Conservation (phyloP, 208 protist genomes). For the Acanthamoeba castellanii region DNA sequence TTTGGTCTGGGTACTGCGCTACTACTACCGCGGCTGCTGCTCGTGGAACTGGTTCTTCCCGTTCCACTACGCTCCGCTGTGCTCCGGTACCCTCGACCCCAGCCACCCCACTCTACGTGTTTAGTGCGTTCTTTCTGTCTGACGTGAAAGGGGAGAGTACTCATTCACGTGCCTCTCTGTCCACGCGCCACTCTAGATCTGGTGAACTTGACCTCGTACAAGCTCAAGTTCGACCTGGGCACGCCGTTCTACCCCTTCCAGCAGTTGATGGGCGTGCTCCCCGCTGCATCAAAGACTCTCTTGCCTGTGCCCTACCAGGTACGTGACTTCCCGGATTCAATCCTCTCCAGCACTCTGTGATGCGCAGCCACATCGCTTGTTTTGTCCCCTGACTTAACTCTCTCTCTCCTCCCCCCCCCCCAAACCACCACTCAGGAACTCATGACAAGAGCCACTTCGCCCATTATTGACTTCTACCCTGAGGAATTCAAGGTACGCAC, state of each 20-base stretch:
- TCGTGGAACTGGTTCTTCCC: constrained; percentile 89
- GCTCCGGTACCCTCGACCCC: constrained; percentile 38
- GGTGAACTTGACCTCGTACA: constrained; percentile 31
- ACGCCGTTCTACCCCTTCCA: constrained; percentile 94
- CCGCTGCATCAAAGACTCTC: constrained; percentile 50
- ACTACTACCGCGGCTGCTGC: constrained; percentile 89
- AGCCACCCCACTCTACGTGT: not conserved
- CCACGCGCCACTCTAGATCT: constrained; percentile 85
- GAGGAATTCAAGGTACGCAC: constrained; percentile 95
- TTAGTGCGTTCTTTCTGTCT: no score
- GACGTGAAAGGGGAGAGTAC: no score
- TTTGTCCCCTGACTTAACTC: no score
- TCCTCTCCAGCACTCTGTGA: no score
- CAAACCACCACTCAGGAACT: constrained; percentile 83
- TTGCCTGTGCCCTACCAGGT: constrained; percentile 92
- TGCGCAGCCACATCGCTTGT: no score
- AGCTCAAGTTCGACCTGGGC: constrained; percentile 78
- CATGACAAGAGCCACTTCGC: constrained; percentile 89
- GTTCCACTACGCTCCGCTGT: constrained; percentile 90
- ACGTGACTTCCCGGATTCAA: constrained; percentile 84
- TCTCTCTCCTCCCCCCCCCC: not conserved
- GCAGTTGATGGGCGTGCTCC: constrained; percentile 78
- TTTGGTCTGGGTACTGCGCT: constrained; percentile 89
- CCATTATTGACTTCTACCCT: constrained; percentile 98
- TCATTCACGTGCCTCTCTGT: no score